Evolutionary conservation across 345 rosid species (phyloP), one percentile per base, ranked within the genome.

Genomic region (Iberis pinnata): DNA sequence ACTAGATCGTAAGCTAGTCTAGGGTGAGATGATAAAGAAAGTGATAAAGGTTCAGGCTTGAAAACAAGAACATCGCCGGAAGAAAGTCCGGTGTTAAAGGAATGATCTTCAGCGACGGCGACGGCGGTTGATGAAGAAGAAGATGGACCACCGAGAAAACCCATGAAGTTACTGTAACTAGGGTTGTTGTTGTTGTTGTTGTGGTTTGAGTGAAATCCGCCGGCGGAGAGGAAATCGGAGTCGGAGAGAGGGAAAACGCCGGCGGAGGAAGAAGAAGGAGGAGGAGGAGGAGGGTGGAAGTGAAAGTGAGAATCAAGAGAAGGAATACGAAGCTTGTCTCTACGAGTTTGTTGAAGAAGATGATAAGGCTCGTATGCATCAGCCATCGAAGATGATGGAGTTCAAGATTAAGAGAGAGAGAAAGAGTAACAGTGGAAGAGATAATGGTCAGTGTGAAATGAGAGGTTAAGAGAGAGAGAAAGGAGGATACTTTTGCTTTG

Each of bases 281-380:
- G 72, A 60, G 63, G 46, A 26, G 56, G 72, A 60, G 63, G 40
- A 26, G 43, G 59, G 29, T 42, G 54, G 8, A 62, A 61, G 72
- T 61, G 48, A n/a, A 63, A 61, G 49, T 49, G 62, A 11, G 72
- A 48, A 14, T 61, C 67, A 7, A 62, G 59, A 61, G 72, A 56
- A 15, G 72, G 74, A 19, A 83, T 55, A 50, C 95, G 69, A 4
- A 86, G 86, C 76, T 89, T 89, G 78, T 86, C 97, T 70, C 98
- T 72, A 49, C 96, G 75, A 64, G 75, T 82, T 64, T 87, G 98
- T 71, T 86, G 95, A 56, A 88, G 95, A 61, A 89, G 87, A 76
- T 86, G 94, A 81, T 80, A 84, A 50, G 94, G 69, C 75, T 83
- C 87, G 49, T 66, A 84, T 58, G 86, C 90, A 88, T 84, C 86